These are phyloP conservation scores for Rhizopus microsporus DNA, from an alignment of 371 early-diverging fungal genomes.

Conservation along the genomic window DNA sequence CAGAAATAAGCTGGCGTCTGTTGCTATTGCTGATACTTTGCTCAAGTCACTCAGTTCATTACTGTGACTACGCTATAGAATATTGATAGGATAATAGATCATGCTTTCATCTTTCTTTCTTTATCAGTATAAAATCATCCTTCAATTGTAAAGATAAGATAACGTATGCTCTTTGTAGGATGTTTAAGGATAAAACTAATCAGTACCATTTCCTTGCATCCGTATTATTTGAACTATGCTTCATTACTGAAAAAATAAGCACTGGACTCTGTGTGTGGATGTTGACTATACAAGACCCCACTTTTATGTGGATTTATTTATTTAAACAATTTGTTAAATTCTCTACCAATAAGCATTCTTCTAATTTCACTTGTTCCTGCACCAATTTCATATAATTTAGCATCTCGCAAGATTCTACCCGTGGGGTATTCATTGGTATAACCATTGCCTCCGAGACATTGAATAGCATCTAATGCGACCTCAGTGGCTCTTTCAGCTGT, in stretches of 20 bases:
- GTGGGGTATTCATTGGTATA: constrained; percentile 95
- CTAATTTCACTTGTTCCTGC: constrained; percentile 98
- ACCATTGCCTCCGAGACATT: constrained; percentile 94
- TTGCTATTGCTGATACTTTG: too few relatives aligned
- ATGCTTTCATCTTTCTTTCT: too few relatives aligned
- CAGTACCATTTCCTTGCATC: too few relatives aligned
- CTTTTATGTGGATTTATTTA: constrained; percentile 11
- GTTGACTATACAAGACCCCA: constrained; percentile 1
- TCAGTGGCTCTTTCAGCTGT: constrained; percentile 96
- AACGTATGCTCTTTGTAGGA: too few relatives aligned
- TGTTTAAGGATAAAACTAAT: too few relatives aligned
- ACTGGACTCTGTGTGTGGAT: not conserved
- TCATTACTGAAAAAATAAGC: not conserved
- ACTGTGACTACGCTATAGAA: too few relatives aligned
- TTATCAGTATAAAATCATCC: too few relatives aligned
- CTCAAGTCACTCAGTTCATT: too few relatives aligned
- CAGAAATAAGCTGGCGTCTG: too few relatives aligned
- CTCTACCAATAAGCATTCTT: constrained; percentile 92
- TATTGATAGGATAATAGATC: too few relatives aligned
- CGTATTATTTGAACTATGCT: too few relatives aligned
- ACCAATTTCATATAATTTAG: constrained; percentile 98
- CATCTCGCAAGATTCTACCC: constrained; percentile 93
- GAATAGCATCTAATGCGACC: constrained; percentile 94
- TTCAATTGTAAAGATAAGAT: too few relatives aligned
- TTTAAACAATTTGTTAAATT: constrained; percentile 65